A percentile compares a stretch with the other conserved stretches of the same genome.
Evolutionary conservation across 78 protist genomes (phyloP).

Genomic region (Polysphondylium violaceum): DNA sequence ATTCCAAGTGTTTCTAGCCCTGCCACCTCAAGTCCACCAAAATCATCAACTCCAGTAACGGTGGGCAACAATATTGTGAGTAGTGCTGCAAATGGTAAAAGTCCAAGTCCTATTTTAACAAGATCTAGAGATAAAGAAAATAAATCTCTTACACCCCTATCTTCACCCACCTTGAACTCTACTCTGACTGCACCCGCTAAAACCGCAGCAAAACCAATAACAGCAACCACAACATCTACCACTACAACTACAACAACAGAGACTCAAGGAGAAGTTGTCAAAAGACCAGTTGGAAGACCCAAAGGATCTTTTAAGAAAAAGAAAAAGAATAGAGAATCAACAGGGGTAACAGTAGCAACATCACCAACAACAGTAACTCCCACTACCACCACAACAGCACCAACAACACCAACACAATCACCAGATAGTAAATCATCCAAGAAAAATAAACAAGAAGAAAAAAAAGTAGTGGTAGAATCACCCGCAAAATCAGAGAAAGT

Average conservation of each 20-base stretch:
- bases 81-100: slow-evolving; percentile 3
- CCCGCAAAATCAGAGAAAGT: background rate
- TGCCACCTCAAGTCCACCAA: background rate
- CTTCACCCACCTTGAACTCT: no score
- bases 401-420: slow-evolving; percentile 3
- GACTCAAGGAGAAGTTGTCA: background rate
- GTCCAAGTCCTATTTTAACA: slow-evolving; percentile 4
- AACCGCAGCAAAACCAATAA: background rate
- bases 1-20: slow-evolving; percentile 10
- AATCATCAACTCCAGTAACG: slow-evolving; percentile 4
- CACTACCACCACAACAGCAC: background rate
- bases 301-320: background rate
- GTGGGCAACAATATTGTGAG: no score
- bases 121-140: background rate
- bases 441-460: background rate
- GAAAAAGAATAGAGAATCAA: background rate
- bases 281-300: background rate
- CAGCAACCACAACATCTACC: background rate
- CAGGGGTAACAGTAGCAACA: background rate
- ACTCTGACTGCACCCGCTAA: background rate
- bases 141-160: background rate
- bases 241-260: background rate
- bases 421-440: background rate
- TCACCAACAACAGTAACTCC: background rate
- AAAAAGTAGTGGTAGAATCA: background rate